Evolutionary conservation across 78 protist species (phyloP).

Genomic region (Monosiga brevicollis): DNA sequence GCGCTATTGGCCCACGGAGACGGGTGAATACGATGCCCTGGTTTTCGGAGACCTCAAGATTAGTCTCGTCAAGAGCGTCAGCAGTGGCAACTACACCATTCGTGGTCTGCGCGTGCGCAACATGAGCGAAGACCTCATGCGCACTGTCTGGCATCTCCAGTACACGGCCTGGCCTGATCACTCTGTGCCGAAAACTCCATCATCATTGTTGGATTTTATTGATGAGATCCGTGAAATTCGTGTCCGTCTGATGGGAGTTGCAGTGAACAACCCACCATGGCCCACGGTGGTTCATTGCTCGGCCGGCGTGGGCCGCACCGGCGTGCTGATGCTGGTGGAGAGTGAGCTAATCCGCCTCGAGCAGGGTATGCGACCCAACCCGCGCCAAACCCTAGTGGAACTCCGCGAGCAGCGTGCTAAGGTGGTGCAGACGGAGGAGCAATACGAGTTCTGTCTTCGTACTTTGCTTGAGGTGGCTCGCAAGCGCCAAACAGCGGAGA

Average conservation of each 20-base stretch:
- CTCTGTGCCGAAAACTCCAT: conserved; percentile 21
- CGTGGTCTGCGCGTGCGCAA: neutral
- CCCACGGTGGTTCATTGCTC: conserved; percentile 50
- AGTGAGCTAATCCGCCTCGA: neutral
- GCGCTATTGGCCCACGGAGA: conserved; percentile 38
- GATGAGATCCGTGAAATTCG: neutral
- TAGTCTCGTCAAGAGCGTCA: neutral
- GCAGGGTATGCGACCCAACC: neutral
- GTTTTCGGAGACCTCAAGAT: neutral
- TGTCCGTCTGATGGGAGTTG: neutral
- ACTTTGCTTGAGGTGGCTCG: no score
- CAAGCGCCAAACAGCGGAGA: no score
- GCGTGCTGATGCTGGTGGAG: conserved; percentile 14
- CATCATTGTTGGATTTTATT: neutral
- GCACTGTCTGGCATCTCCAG: conserved; percentile 17
- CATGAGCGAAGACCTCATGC: neutral
- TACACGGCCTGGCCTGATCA: conserved; percentile 62
- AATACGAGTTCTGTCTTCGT: neutral
- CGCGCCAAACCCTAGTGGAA: neutral
- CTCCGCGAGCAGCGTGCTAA: neutral
- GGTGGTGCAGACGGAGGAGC: neutral
- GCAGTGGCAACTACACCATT: neutral
- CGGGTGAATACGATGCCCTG: neutral
- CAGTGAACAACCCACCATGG: neutral
- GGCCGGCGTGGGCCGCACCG: conserved; percentile 64